Evolutionary conservation across 495 filamentous ascomycete genomes (phyloP), one percentile per base, ranked within the genome.

Genomic region (Aspergillus kassunensis): DNA sequence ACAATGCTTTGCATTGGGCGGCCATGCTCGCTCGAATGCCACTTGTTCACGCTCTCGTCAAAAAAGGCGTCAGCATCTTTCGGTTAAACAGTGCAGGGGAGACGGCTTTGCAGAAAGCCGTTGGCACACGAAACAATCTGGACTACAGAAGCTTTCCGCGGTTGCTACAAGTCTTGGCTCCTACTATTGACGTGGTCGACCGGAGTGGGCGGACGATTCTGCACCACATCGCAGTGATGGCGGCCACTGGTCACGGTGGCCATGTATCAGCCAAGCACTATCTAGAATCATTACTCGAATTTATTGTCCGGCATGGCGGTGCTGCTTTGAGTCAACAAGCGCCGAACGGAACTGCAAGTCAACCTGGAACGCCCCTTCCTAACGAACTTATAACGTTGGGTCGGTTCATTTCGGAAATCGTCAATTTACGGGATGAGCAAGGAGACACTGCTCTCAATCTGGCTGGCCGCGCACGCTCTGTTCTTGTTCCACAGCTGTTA

Each of bases 1-100:
- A 96, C 64, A 96, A 88, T 48, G 89, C 93, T 19, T 75, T 98
- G 25, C 92, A 96, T 61, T 98, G 93, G 93, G 93, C 92, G n/a
- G 90, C 93, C 9, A 95, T 92, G 33, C 77, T 97, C 40, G 89
- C 88, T n/a, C 85, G 89, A 18, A 81, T 92, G 62, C 79, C 86
- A 9, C 75, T 97, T 6, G 68, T 96, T 31, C 79, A 87, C 47
- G 83, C 89, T 2, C 76, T 98, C 0, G 86, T 98, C 54, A 74
- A 80, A 6, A 85, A 83, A 37, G 93, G 93, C 4, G 90, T 91
- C 0, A 92, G 80, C 60, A 91, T 96, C 25, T 88, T 80, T 56
- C 84, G 95, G 21, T 82, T 93, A 5, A 98, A 98, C 57, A 79
- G 82, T 34, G 83, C 80, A 15, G 95, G 95, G 13, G 91, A 97